Evolutionary conservation across 805 yeast genomes (phyloP), one percentile per base, ranked within the genome.

Genomic region (Naumovozyma dairenensis): DNA sequence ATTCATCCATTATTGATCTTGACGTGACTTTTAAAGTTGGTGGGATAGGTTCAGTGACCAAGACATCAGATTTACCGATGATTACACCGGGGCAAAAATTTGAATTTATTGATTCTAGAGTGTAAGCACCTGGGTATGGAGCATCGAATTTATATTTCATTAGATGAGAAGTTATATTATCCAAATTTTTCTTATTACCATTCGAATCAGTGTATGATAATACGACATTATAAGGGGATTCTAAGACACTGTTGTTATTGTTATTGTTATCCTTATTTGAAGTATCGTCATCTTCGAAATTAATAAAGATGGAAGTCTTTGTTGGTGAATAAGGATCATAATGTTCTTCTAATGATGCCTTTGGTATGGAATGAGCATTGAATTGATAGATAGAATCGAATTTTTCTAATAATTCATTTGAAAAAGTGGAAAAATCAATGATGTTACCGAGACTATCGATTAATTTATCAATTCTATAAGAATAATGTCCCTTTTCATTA

Each of bases 1-100:
- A 92, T 31, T 80, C 73, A 48, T 89, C 97, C 17, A 74, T 65
- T 2, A 89, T 74, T 3, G 89, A 62, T 7, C 55, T 53, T 3
- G 68, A 56, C 18, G 46, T 51, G 12, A 72, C 66, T 3, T 53
- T 43, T 16, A 75, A 39, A 16, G 60, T 49, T 7, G 81, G 79
- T 22, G 69, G 67, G 3, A 76, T 69, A 4, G 81, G 79, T 21
- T 62, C 60, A 1, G 85, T 74, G 1, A 84, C 67, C 13, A 62
- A 50, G 8, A 80, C 63, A 1, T 63, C 54, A 1, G 76, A 66
- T 8, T 72, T 62, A n/a, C 78, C 84, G 27, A 61, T 49, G 15
- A 82, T 65, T 9, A 66, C 64, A 30, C 94, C 85, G 0, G 71
- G 65, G 59, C 98, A 92, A 48, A 53, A 72, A 28, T 63, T 65